These are phyloP conservation scores for Xylaria scruposa DNA, from an alignment of 495 filamentous ascomycete species.

Conservation along the genomic window DNA sequence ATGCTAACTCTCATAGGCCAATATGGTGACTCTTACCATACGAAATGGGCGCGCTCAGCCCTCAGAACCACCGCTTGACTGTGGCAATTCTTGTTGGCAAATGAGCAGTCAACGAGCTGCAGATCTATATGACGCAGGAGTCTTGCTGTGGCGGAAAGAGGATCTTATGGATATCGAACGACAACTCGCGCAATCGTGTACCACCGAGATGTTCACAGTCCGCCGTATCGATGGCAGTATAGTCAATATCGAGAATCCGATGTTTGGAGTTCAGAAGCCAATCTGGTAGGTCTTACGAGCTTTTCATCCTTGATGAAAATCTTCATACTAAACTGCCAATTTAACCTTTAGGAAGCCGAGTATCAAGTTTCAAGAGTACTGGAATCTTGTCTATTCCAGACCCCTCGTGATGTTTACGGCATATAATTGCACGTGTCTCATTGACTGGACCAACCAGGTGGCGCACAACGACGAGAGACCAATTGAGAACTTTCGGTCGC, in stretches of 20 bases:
- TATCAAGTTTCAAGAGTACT: constrained; percentile 4
- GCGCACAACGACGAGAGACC: constrained; percentile 43
- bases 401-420: constrained; percentile 40
- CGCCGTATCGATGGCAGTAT: constrained; percentile 46
- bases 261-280: constrained; percentile 47
- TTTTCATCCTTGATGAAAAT: constrained; percentile 30
- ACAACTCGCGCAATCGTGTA: constrained; percentile 45
- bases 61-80: constrained; percentile 35
- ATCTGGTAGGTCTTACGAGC: constrained; percentile 45
- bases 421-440: constrained; percentile 48
- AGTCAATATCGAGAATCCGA: constrained; percentile 47
- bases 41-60: not conserved
- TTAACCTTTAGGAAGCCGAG: not conserved
- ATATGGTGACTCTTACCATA: not conserved
- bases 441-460: constrained; percentile 47
- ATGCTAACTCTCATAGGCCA: not conserved
- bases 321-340: not conserved
- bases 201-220: constrained; percentile 44
- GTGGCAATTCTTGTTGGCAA: constrained; percentile 46
- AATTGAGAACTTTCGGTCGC: constrained; percentile 34
- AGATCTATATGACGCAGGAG: constrained; percentile 48
- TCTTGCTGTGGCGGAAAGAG: constrained; percentile 48
- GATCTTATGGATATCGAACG: constrained; percentile 47
- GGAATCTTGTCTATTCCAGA: constrained; percentile 27
- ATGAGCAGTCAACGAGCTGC: constrained; percentile 47